Conservation (phyloP, 495 filamentous ascomycete genomes). For the Xylaria venustula region DNA sequence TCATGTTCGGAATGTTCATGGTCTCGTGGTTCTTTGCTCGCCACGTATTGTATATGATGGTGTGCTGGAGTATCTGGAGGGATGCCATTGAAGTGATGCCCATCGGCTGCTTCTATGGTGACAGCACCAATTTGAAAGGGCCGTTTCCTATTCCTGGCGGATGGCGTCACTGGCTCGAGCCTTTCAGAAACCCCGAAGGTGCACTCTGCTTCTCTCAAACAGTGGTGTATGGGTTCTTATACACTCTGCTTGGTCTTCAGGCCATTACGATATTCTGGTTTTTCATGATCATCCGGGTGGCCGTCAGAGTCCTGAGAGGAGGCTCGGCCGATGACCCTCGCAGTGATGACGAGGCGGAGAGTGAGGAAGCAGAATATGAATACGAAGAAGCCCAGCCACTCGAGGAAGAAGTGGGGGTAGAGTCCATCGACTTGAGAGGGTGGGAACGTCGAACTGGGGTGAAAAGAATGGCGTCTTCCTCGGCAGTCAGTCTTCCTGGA, state of each 20-base stretch:
- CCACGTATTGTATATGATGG: slow-evolving; percentile 73
- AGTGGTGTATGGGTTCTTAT: slow-evolving; percentile 73
- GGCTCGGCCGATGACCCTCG: slow-evolving; percentile 80
- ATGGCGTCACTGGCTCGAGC: slow-evolving; percentile 62
- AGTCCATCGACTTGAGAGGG: slow-evolving; percentile 55
- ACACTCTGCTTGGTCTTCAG: slow-evolving; percentile 75
- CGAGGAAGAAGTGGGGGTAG: slow-evolving; percentile 67
- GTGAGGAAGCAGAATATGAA: slow-evolving; percentile 51
- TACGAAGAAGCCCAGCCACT: slow-evolving; percentile 50
- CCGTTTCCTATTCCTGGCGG: slow-evolving; percentile 57
- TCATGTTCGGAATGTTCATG: slow-evolving; percentile 84
- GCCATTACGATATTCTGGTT: slow-evolving; percentile 85
- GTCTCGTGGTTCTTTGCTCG: slow-evolving; percentile 79
- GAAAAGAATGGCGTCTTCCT: slow-evolving; percentile 45
- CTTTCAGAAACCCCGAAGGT: slow-evolving; percentile 66
- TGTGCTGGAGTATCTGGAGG: slow-evolving; percentile 79
- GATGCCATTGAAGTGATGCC: slow-evolving; percentile 62
- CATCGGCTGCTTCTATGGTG: slow-evolving; percentile 67
- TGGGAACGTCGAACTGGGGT: slow-evolving; percentile 48
- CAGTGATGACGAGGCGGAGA: slow-evolving; percentile 80
- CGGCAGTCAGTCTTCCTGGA: slow-evolving; percentile 61
- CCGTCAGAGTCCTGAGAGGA: slow-evolving; percentile 69
- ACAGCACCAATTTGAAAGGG: slow-evolving; percentile 47
- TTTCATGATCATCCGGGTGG: slow-evolving; percentile 79
- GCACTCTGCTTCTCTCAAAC: slow-evolving; percentile 72